Evolutionary conservation across 2,329 filamentous ascomycete genomes (phyloP), one percentile per base, ranked within the genome.

Genomic region (Pseudogymnoascus sp.): DNA sequence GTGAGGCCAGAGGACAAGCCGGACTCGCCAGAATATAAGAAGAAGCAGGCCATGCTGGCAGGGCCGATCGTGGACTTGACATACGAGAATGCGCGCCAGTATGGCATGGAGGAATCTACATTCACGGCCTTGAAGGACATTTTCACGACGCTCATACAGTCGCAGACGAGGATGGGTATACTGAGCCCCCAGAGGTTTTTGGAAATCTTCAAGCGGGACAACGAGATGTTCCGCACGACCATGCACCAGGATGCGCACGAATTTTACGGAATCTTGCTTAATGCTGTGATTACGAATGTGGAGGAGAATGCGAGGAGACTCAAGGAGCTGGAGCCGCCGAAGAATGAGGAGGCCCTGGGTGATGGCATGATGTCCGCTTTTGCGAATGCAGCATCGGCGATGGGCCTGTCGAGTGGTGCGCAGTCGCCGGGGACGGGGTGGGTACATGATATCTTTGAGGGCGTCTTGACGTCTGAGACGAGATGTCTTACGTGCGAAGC

Each of bases 181-280:
- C 82, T 97, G 44, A 96, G 93, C 71, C 95, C 95, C 1, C 88
- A 93, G 70, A 88, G 93, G 66, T 97, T 99, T 67, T 81, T 99
- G 37, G 93, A 99, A 72, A 93, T 97, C 26, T 86, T 99, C 72
- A 91, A 93, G 72, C 86, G 90, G 66, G 91, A 97, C 70, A 96
- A 99, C 73, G 95, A 99, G 75, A 93, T 96, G 88, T 99, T 99
- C 72, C 87, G 92, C 64, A 93, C 92, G 40, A 90, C 93, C 3
- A 96, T 97, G 90, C 95, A 99, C 75, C 95, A 99, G 74, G 95
- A 99, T 74, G 95, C 95, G 1, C 95, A 99, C 75, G 95, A 99
- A 73, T 99, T 99, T 69, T 85, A 97, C 70, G 96, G 96, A 65
- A 79, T 97, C 33, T 82, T 99, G 2, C 80, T 99, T n/a, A 99